Evolutionary conservation across 148 eudicot species (phyloP).

Genomic region (Fagopyrum tataricum): DNA sequence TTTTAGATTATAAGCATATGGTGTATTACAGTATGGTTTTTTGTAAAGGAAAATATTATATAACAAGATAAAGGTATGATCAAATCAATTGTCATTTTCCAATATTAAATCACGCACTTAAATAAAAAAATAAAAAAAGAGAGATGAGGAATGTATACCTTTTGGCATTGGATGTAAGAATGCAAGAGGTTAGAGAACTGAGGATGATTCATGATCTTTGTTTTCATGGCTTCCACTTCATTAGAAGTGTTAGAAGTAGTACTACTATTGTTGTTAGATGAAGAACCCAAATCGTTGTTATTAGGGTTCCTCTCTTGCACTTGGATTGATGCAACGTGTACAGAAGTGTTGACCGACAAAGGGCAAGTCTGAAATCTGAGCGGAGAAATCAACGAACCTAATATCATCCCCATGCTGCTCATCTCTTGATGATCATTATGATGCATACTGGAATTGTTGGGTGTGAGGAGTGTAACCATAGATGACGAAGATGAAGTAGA

Average conservation of each 20-base stretch:
- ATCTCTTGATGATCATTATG: not conserved
- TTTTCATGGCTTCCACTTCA: constrained; percentile 40
- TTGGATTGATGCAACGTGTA: not conserved
- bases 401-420: not conserved
- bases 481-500: not conserved
- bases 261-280: not conserved
- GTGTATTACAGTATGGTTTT: not conserved
- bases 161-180: constrained; percentile 63
- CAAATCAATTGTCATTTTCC: no score
- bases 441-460: not conserved
- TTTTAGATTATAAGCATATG: not conserved
- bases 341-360: not conserved
- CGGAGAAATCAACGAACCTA: not conserved
- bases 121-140: no score
- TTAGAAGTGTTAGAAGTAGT: not conserved
- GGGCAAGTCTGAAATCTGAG: not conserved
- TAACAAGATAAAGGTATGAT: not conserved
- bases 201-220: constrained; percentile 63
- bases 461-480: not conserved
- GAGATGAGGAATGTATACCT: constrained; percentile 22
- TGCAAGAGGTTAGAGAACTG: constrained; percentile 52
- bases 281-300: not conserved
- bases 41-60: not conserved
- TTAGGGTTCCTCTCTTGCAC: not conserved
- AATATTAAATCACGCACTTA: no score